phyloP scores from a whole-genome alignment of 2,329 filamentous ascomycete species.

The Calcarisporium arbuscula region DNA sequence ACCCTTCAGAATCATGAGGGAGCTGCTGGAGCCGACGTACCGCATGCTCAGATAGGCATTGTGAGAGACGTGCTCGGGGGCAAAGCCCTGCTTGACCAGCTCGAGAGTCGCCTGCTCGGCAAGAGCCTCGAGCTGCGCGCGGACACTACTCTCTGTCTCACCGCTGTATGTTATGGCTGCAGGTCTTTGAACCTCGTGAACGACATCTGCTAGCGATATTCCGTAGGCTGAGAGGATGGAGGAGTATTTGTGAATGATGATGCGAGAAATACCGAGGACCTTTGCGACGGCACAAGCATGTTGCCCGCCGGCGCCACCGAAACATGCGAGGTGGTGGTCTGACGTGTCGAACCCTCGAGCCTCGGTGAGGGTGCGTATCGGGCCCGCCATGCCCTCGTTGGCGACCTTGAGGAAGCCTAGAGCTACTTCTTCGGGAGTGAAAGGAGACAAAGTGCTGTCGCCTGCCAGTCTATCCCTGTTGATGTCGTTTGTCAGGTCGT shows the following conservation, averaged over 20 bases:
- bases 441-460: conserved; percentile 15
- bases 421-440: conserved; percentile 29
- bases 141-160: conserved; percentile 12
- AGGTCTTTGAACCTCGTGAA: conserved; percentile 34
- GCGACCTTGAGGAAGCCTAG: conserved; percentile 30
- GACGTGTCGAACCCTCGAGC: conserved; percentile 28
- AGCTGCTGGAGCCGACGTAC: conserved; percentile 36
- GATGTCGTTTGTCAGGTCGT: conserved; percentile 33
- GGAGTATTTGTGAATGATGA: conserved; percentile 38
- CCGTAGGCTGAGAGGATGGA: conserved; percentile 41
- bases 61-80: conserved; percentile 30
- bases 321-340: conserved; percentile 28
- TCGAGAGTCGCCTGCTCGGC: conserved; percentile 15
- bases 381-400: conserved; percentile 27
- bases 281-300: conserved; percentile 37
- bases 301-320: conserved; percentile 35
- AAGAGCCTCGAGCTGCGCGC: conserved; percentile 16
- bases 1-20: conserved; percentile 27
- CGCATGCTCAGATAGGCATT: conserved; percentile 36
- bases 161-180: conserved; percentile 21
- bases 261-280: conserved; percentile 34
- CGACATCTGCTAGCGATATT: conserved; percentile 38
- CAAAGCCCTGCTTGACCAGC: conserved; percentile 23
- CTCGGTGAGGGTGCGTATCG: conserved; percentile 28
- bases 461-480: conserved; percentile 27